These are phyloP conservation scores for Cocos nucifera DNA, from an alignment of 176 grass and related monocot genomes.

Conservation along the genomic window DNA sequence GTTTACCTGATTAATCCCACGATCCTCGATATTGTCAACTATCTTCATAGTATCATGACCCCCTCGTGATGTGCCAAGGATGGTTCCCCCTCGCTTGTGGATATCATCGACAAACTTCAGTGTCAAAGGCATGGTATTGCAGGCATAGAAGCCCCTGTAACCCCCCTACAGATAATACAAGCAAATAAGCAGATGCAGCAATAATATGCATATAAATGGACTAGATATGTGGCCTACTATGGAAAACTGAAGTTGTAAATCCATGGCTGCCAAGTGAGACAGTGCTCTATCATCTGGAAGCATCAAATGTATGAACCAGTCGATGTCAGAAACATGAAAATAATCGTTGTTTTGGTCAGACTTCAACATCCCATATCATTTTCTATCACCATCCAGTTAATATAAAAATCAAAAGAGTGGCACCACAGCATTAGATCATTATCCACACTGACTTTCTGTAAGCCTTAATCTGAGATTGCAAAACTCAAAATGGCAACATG, in stretches of 20 bases:
- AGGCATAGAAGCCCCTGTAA: constrained; percentile 19
- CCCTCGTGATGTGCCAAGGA: constrained; percentile 20
- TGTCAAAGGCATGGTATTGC: constrained; percentile 9
- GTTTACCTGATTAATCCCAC: constrained; percentile 13
- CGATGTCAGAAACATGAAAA: no score
- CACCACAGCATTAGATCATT: no score
- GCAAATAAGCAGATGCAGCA: background rate
- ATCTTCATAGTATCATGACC: constrained; percentile 20
- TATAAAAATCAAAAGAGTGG: no score
- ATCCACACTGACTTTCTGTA: no score
- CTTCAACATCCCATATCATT: no score
- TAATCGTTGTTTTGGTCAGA: no score
- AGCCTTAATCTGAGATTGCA: no score
- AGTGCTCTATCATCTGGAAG: background rate
- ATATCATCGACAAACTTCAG: constrained; percentile 20
- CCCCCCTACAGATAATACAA: constrained; percentile 5
- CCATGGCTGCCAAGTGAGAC: background rate
- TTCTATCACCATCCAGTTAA: no score
- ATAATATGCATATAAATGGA: background rate
- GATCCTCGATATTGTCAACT: constrained; percentile 17
- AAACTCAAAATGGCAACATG: no score
- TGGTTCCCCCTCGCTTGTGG: constrained; percentile 16
- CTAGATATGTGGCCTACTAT: background rate
- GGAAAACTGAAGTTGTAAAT: background rate
- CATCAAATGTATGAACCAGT: no score